These are phyloP conservation scores for Paraurostyla sp. DNA, from an alignment of 73 alveolate species.

Conservation along the genomic window DNA sequence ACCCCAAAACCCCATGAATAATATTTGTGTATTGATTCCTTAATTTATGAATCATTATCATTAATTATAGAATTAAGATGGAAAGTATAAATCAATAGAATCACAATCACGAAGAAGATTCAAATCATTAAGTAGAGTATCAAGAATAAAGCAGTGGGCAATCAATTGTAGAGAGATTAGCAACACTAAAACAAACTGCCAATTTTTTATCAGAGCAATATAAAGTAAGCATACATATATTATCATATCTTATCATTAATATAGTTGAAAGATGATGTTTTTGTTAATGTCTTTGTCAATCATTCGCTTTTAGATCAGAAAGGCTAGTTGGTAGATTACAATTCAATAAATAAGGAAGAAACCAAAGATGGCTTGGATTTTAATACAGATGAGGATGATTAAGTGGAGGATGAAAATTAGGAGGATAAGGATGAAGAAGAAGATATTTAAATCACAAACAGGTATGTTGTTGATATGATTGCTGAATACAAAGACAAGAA, in stretches of 20 bases:
- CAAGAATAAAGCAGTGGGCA: background rate
- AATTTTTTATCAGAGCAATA: constrained; percentile 8
- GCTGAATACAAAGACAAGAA: constrained; percentile 9
- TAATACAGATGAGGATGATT: background rate
- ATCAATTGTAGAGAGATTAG: background rate
- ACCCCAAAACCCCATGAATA: no score
- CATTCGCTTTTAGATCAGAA: background rate
- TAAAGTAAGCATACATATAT: background rate
- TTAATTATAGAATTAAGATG: background rate
- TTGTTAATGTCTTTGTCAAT: constrained; percentile 31
- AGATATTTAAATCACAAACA: constrained; percentile 33
- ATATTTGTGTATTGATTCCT: no score
- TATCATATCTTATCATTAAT: background rate
- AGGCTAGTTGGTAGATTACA: constrained; percentile 8
- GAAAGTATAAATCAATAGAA: background rate
- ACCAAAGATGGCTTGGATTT: background rate
- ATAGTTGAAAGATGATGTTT: constrained; percentile 41
- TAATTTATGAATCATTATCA: background rate
- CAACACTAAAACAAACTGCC: background rate
- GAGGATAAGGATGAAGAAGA: constrained; percentile 6
- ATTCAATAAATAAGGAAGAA: background rate
- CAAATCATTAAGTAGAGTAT: background rate
- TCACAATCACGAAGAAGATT: background rate
- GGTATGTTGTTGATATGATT: constrained; percentile 33
- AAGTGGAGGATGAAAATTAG: constrained; percentile 10